Evolutionary conservation across 345 rosid species (phyloP).

Genomic region (Linum trigynum): DNA sequence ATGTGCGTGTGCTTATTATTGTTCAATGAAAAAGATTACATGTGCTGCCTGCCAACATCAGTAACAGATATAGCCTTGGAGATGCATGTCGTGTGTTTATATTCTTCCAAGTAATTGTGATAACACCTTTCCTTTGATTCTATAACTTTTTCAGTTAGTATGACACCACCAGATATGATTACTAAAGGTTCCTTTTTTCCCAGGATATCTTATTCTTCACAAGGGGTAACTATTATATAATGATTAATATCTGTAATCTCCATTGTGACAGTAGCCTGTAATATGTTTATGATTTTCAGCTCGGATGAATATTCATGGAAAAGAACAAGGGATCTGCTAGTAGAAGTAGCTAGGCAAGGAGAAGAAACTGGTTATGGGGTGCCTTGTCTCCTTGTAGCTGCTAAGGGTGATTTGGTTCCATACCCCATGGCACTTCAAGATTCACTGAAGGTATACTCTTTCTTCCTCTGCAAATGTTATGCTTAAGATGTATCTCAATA

Average conservation of each 20-base stretch:
- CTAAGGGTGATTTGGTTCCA: constrained; percentile 67
- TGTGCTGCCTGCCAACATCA: too few species aligned
- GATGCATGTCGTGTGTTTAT: too few species aligned
- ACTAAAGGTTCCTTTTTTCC: too few species aligned
- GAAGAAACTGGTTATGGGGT: constrained; percentile 53
- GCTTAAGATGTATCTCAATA: not conserved
- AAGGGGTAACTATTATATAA: too few species aligned
- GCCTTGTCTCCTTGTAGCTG: constrained; percentile 70
- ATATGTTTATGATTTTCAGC: constrained; percentile 28
- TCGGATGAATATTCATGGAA: constrained; percentile 73
- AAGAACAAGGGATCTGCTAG: constrained; percentile 53
- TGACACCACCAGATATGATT: too few species aligned
- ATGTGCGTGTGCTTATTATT: too few species aligned
- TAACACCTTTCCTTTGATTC: too few species aligned
- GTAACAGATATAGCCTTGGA: too few species aligned
- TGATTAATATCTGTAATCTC: not conserved
- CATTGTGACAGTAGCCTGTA: constrained; percentile 5
- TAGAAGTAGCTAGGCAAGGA: constrained; percentile 58
- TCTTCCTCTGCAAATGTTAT: not conserved
- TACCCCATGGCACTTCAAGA: constrained; percentile 52
- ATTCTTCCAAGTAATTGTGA: too few species aligned
- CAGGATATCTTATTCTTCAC: too few species aligned
- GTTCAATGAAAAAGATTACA: too few species aligned
- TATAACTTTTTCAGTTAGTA: too few species aligned
- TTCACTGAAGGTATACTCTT: constrained; percentile 37